Conservation (phyloP, 129 eudicot genomes). For the Centella asiatica region DNA sequence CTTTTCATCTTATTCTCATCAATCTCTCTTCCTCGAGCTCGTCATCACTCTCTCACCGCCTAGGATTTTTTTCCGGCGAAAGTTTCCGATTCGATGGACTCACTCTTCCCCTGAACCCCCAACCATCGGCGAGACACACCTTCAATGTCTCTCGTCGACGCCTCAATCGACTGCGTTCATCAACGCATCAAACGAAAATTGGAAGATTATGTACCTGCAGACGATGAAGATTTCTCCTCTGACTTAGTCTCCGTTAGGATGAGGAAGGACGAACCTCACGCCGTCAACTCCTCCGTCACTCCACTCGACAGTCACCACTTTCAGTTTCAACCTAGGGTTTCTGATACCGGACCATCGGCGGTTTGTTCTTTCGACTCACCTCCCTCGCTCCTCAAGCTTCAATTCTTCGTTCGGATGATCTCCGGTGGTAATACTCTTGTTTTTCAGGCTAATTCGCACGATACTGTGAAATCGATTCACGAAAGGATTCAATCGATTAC, state of each 20-base stretch:
- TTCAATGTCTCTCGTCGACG: conserved; percentile 35
- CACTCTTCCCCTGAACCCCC: conserved; percentile 10
- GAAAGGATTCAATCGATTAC: conserved; percentile 37
- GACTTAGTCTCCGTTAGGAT: conserved; percentile 34
- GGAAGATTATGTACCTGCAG: conserved; percentile 41
- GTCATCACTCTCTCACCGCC: neutral
- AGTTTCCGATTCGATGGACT: conserved; percentile 28
- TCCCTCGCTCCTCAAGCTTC: conserved; percentile 15
- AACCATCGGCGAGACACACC: conserved; percentile 4
- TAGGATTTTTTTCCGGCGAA: neutral
- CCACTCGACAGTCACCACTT: neutral
- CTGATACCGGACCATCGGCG: conserved; percentile 1
- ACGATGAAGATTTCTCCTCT: conserved; percentile 22
- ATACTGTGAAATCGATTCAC: conserved; percentile 40
- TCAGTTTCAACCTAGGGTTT: conserved; percentile 20
- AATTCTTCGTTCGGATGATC: conserved; percentile 62
- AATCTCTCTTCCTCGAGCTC: neutral
- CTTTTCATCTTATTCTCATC: neutral
- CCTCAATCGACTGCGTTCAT: conserved; percentile 22
- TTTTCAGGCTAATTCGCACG: conserved; percentile 29
- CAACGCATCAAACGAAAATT: conserved; percentile 54
- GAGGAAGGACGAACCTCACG: conserved; percentile 37
- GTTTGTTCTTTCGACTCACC: neutral
- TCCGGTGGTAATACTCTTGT: conserved; percentile 50
- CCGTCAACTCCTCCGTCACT: conserved; percentile 16